Evolutionary conservation across 441 rosid genomes (phyloP).

Genomic region (Populus hybrid): DNA sequence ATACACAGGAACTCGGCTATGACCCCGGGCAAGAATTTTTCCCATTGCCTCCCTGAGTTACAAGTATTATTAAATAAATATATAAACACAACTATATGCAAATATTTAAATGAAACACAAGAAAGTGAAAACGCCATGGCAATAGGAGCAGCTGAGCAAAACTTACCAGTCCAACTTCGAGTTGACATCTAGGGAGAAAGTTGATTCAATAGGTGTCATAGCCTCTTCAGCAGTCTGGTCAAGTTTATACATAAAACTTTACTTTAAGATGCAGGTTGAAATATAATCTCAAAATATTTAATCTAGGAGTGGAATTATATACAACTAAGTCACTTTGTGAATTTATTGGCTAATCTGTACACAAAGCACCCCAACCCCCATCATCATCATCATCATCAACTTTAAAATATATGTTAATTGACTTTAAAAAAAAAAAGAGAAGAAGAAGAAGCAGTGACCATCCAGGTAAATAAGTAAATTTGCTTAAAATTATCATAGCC

Average conservation of each 20-base stretch:
- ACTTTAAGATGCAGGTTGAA: slow-evolving; percentile 1
- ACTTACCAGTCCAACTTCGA: slow-evolving; percentile 92
- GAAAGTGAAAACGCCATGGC: background rate
- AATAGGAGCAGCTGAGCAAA: slow-evolving; percentile 3
- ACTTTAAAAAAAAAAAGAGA: too few relatives aligned
- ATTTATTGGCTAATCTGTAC: background rate
- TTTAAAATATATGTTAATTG: background rate
- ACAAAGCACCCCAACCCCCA: background rate
- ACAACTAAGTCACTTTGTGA: background rate
- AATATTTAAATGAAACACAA: background rate
- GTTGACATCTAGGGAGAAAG: slow-evolving; percentile 88
- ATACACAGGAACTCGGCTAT: slow-evolving; percentile 94
- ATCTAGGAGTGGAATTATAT: background rate
- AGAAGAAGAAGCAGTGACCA: background rate
- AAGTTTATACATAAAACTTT: slow-evolving; percentile 8
- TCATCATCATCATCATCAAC: background rate
- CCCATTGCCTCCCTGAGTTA: slow-evolving; percentile 97
- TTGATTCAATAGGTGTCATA: slow-evolving; percentile 97
- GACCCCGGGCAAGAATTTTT: slow-evolving; percentile 92
- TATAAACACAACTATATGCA: background rate
- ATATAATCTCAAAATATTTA: background rate
- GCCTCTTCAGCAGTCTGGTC: slow-evolving; percentile 96
- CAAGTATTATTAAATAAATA: slow-evolving; percentile 7
- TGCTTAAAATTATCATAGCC: background rate
- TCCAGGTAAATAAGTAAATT: background rate